Conservation (phyloP, 352 stramenopile species). For the Pythium guiyangense region DNA sequence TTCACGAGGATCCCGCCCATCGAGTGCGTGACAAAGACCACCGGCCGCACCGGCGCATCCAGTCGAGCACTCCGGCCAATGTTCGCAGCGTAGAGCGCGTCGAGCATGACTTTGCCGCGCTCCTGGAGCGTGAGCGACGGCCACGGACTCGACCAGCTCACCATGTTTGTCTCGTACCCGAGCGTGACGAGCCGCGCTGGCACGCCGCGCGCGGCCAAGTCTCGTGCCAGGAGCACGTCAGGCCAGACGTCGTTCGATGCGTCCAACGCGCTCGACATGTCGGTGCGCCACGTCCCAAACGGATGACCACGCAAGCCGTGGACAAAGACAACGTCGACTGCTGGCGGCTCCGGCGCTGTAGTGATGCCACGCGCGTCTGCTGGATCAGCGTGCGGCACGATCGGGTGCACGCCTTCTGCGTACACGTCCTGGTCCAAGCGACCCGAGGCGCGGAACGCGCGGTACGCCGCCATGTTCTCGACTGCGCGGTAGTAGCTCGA, state of each 20-base stretch:
- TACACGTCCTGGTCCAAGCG: constrained; percentile 46
- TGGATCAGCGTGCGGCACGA: constrained; percentile 27
- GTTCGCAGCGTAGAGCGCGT: constrained; percentile 59
- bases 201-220: constrained; percentile 41
- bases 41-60: constrained; percentile 21
- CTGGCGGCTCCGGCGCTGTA: background rate
- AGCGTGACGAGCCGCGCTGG: constrained; percentile 63
- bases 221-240: constrained; percentile 54
- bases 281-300: constrained; percentile 77
- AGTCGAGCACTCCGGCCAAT: constrained; percentile 30
- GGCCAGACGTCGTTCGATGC: constrained; percentile 68
- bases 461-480: constrained; percentile 58
- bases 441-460: constrained; percentile 32
- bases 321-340: constrained; percentile 80
- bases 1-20: constrained; percentile 86
- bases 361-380: background rate
- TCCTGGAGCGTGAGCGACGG: constrained; percentile 78
- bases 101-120: constrained; percentile 64
- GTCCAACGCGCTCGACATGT: constrained; percentile 62
- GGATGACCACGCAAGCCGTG: constrained; percentile 77
- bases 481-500: constrained; percentile 75
- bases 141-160: constrained; percentile 84
- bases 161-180: constrained; percentile 79
- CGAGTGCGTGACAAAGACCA: constrained; percentile 86
- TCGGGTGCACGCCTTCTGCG: constrained; percentile 73